Evolutionary conservation across 306 rosid genomes (phyloP), one percentile per base, ranked within the genome.

Genomic region (Vicia villosa): DNA sequence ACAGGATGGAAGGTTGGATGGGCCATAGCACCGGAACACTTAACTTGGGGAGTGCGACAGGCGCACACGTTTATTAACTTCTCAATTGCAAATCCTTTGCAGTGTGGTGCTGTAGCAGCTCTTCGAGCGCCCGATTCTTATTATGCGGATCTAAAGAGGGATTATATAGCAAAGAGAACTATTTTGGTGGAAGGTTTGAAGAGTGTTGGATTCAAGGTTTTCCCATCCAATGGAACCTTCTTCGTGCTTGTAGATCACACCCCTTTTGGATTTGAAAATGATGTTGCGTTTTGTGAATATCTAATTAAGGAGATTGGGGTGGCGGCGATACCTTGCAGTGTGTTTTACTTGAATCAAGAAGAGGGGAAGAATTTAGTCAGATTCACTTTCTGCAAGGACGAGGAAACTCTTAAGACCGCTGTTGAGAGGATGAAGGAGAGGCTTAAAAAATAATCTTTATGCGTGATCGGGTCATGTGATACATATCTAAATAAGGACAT

Each of bases 1-100:
- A 94, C 98, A 0, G 90, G 97, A 17, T 94, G 98, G 98, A 94
- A 87, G 86, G 81, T 90, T 3, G 96, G 96, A 4, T 90, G 96
- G 98, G 95, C 90, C 14, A 80, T 90, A 66, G 98, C 97, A 16
- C 96, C 97, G 0, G 74, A 83, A 1, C 96, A 90, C 78, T 83
- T 90, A 61, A 67, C 96, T 43, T 86, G 96, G 88, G 97, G 97
- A 34, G 60, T 94, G 68, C 57, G 97, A 64, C 97, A 84, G 51
- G 82, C 85, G 3, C 85, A 81, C 26, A 9, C 90, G 50, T 93
- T 43, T 52, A 78, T 88, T 64, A 84, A 91, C 2, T 93, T 93
- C 55, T 83, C 89, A 12, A 84, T 76, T 63, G 79, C 94, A 56
- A 80, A 86, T 64, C 90, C 97, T 12, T 82, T 93, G 89, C 98